Conservation (phyloP, 2,329 filamentous ascomycete genomes). For the Penicillium olsonii region DNA sequence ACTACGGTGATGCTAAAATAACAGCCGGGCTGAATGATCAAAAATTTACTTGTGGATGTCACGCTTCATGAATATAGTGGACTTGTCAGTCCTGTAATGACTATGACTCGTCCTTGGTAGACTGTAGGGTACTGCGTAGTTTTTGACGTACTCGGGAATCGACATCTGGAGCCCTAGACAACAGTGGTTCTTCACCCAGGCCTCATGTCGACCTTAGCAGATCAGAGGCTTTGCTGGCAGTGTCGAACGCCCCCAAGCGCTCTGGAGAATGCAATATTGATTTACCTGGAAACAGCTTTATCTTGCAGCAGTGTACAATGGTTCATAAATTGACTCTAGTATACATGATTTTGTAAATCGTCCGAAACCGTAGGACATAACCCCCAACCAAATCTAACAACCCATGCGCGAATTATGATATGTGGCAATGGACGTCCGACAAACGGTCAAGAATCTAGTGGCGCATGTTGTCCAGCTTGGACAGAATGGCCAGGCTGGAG, state of each 20-base stretch:
- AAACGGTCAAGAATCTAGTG: conserved; percentile 26
- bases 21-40: conserved; percentile 43
- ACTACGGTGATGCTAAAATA: conserved; percentile 44
- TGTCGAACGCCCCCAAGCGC: background rate
- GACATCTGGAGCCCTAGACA: background rate
- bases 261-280: background rate
- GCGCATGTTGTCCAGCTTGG: conserved; percentile 72
- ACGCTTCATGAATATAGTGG: conserved; percentile 19
- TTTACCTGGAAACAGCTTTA: background rate
- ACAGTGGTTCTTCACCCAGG: background rate
- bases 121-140: background rate
- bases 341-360: conserved; percentile 20
- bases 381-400: background rate
- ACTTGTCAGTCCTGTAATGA: conserved; percentile 15
- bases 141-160: background rate
- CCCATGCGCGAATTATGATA: background rate
- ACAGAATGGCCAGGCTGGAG: conserved; percentile 79
- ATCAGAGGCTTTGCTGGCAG: background rate
- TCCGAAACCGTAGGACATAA: background rate
- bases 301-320: conserved; percentile 1
- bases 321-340: conserved; percentile 25
- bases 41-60: conserved; percentile 31
- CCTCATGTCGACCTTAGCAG: background rate
- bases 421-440: background rate
- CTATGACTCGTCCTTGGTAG: conserved; percentile 3